Evolutionary conservation across 2,329 filamentous ascomycete species (phyloP).

Genomic region (Fusarium sp.): DNA sequence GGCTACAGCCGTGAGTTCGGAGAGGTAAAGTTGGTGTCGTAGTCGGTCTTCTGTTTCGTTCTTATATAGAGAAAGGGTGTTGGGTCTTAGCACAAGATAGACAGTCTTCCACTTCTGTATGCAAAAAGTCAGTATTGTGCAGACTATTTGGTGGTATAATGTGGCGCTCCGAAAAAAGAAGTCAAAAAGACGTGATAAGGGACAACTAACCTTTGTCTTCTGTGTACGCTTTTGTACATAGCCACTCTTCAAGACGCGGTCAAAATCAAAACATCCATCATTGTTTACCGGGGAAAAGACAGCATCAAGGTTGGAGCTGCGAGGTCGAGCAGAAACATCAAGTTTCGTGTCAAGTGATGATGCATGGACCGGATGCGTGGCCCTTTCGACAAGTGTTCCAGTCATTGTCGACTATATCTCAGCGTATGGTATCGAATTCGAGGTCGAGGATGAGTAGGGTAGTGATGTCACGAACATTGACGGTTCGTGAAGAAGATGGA

Average conservation of each 20-base stretch:
- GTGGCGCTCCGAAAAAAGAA: neutral
- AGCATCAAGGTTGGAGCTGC: slow-evolving; percentile 63
- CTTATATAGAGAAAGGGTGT: slow-evolving; percentile 92
- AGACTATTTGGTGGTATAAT: neutral
- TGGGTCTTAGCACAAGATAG: slow-evolving; percentile 90
- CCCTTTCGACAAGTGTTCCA: slow-evolving; percentile 43
- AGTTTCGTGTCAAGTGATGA: slow-evolving; percentile 31
- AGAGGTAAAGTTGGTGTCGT: slow-evolving; percentile 86
- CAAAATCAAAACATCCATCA: slow-evolving; percentile 95
- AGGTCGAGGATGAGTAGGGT: neutral
- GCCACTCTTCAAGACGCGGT: slow-evolving; percentile 91
- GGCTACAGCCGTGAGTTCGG: slow-evolving; percentile 91
- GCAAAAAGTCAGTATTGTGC: slow-evolving; percentile 38
- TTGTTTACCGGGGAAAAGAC: slow-evolving; percentile 89
- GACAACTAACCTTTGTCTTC: slow-evolving; percentile 82
- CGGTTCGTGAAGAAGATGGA: slow-evolving; percentile 12
- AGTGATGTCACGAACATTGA: slow-evolving; percentile 39
- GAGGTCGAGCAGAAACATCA: slow-evolving; percentile 38
- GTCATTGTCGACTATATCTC: slow-evolving; percentile 41
- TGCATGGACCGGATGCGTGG: slow-evolving; percentile 22
- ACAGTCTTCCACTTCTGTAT: slow-evolving; percentile 87
- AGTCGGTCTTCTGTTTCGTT: slow-evolving; percentile 90
- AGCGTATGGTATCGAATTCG: slow-evolving; percentile 13
- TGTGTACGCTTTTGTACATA: slow-evolving; percentile 89
- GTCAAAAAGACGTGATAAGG: neutral